Evolutionary conservation across 2,329 filamentous ascomycete species (phyloP).

Genomic region (Ophiostoma populinum): DNA sequence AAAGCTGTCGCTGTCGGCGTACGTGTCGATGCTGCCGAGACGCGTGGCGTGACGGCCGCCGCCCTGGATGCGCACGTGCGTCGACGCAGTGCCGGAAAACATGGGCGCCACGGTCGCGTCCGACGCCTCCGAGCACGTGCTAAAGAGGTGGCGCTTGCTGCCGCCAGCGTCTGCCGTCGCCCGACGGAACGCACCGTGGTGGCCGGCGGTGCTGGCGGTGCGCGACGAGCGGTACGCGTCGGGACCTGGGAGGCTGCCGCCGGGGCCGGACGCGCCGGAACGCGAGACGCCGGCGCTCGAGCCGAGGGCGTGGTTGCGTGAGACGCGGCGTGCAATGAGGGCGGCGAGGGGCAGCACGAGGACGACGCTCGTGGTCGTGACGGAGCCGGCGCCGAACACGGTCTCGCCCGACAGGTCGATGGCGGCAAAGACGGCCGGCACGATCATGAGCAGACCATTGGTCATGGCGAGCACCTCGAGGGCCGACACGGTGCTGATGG

Average conservation of each 20-base stretch:
- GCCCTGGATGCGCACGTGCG: constrained; percentile 6
- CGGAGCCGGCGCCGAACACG: constrained; percentile 31
- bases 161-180: not conserved
- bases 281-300: not conserved
- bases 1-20: constrained; percentile 2
- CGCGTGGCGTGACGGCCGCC: not conserved
- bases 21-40: not conserved
- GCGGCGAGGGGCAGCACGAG: constrained; percentile 35
- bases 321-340: constrained; percentile 30
- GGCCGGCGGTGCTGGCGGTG: not conserved
- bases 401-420: constrained; percentile 25
- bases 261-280: not conserved
- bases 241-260: not conserved
- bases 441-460: constrained; percentile 37
- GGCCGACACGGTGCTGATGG: constrained; percentile 24
- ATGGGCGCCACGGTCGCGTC: constrained; percentile 3
- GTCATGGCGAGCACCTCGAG: constrained; percentile 39
- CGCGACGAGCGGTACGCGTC: not conserved
- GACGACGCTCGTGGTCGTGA: constrained; percentile 31
- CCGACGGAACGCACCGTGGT: constrained; percentile 4
- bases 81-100: constrained; percentile 2
- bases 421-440: constrained; percentile 35
- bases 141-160: constrained; percentile 1
- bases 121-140: constrained; percentile 7
- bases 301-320: not conserved